Percentiles rank a stretch among this genome's conserved stretches.
These are phyloP conservation scores for Syzygium aqueum DNA, from an alignment of 345 rosid genomes.

Conservation along the genomic window DNA sequence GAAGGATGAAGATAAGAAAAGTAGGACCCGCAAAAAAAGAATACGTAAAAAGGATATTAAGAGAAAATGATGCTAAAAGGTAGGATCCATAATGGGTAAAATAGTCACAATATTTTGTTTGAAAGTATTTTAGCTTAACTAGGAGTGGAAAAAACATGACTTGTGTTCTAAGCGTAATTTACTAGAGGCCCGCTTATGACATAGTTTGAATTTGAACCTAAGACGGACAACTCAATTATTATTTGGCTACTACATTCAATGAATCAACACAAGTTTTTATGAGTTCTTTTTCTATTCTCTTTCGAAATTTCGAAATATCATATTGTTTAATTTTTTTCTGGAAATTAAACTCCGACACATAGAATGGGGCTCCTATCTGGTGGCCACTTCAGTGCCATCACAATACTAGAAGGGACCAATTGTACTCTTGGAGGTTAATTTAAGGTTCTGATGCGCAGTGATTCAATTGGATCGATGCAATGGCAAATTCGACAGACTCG, in stretches of 20 bases:
- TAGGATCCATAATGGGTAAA: not conserved
- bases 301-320: not conserved
- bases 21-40: not conserved
- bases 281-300: not conserved
- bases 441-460: not conserved
- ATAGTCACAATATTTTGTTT: not conserved
- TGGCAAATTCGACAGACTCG: not conserved
- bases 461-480: not conserved
- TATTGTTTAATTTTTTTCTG: not conserved
- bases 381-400: not conserved
- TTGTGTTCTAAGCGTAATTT: not conserved
- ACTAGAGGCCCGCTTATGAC: accelerated
- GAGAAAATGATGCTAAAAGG: not conserved
- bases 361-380: not conserved
- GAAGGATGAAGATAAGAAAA: not conserved
- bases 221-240: not conserved
- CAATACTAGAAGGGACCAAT: too few relatives aligned
- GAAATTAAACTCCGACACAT: not conserved
- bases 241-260: not conserved
- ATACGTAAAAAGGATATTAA: too few relatives aligned
- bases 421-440: not conserved
- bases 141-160: not conserved
- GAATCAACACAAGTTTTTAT: not conserved
- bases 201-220: not conserved
- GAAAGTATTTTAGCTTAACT: not conserved